phyloP scores from a whole-genome alignment of 2,329 filamentous ascomycete species.

The Fusarium sp. region DNA sequence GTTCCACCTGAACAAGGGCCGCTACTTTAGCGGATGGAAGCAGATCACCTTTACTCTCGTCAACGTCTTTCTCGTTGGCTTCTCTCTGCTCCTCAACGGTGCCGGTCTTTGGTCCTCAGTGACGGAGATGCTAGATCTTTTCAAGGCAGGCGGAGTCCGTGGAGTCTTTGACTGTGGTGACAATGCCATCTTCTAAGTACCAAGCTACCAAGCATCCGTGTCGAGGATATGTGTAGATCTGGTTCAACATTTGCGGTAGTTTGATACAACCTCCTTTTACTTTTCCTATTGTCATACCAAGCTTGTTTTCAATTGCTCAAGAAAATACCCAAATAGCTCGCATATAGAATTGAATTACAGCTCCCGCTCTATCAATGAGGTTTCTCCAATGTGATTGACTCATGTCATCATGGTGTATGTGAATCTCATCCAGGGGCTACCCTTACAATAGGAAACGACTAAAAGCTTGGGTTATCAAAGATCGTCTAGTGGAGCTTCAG shows the following conservation, averaged over 20 bases:
- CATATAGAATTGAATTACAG: neutral
- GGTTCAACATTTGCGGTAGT: neutral
- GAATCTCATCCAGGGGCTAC: neutral
- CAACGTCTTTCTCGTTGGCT: conserved; percentile 18
- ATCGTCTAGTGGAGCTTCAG: neutral
- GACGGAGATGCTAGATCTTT: conserved; percentile 4
- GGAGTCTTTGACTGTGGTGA: conserved; percentile 6
- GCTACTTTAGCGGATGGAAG: conserved; percentile 15
- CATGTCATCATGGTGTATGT: neutral
- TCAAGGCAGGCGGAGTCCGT: neutral
- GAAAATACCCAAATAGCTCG: neutral
- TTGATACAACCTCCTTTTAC: neutral
- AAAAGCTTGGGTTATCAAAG: neutral
- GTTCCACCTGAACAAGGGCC: conserved; percentile 21
- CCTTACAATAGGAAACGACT: neutral
- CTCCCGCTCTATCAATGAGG: neutral
- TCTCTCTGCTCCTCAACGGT: conserved; percentile 22
- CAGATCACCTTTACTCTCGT: conserved; percentile 21
- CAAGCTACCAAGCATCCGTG: neutral
- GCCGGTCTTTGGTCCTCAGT: conserved; percentile 25
- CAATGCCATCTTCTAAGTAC: neutral
- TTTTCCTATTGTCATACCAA: neutral
- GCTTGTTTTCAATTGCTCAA: neutral
- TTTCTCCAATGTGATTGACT: neutral
- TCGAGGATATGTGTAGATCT: neutral